Conservation (phyloP, 176 grass and related monocot species). For the Canna indica region DNA sequence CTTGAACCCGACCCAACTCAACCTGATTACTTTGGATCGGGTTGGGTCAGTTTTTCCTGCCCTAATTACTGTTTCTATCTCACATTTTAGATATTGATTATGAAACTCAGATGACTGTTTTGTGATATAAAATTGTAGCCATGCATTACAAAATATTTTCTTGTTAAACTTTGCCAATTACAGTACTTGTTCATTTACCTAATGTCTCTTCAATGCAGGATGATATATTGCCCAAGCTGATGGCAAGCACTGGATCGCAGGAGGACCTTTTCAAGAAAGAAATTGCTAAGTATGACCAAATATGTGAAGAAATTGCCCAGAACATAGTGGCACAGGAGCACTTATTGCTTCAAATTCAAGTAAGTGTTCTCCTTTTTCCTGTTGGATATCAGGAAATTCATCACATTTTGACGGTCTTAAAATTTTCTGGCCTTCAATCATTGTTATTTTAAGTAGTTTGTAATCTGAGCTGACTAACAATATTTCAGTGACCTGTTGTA, state of each 20-base stretch:
- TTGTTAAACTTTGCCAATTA: not conserved
- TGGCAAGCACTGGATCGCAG: conserved; percentile 17
- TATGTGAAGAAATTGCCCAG: conserved; percentile 22
- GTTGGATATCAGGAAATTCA: no score
- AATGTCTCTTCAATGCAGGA: not conserved
- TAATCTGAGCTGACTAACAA: no score
- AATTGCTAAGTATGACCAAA: conserved; percentile 14
- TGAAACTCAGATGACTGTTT: not conserved
- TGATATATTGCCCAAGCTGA: conserved; percentile 21
- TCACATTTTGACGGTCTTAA: no score
- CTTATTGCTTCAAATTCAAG: conserved; percentile 9
- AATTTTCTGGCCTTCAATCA: no score
- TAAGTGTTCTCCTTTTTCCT: no score
- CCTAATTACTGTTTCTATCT: no score
- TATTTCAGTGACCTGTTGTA: no score
- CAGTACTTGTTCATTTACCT: not conserved
- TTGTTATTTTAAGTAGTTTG: no score
- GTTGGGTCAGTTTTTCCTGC: no score
- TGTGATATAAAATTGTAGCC: not conserved
- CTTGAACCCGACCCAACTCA: no score
- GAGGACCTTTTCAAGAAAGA: conserved; percentile 18
- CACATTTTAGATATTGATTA: not conserved
- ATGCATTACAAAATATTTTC: not conserved
- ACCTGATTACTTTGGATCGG: no score
- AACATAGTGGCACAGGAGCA: conserved; percentile 15